phyloP scores from a whole-genome alignment of 2,329 filamentous ascomycete genomes.

The Aureobasidium sp. region DNA sequence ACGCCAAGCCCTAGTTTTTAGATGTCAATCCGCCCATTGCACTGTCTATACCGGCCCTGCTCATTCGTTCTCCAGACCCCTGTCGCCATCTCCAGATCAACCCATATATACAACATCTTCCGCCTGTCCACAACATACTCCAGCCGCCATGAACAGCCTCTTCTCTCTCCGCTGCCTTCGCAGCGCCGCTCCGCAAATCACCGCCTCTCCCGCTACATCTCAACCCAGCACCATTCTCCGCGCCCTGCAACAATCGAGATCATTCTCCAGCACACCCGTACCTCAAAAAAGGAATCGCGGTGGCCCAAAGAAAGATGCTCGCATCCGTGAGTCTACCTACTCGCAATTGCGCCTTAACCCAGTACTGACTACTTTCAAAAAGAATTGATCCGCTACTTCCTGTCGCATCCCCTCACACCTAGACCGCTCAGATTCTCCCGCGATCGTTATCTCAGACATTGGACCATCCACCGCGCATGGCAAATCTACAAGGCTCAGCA shows the following conservation, averaged over 20 bases:
- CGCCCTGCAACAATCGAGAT: constrained; percentile 17
- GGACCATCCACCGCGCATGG: constrained; percentile 98
- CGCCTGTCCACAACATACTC: too few species aligned
- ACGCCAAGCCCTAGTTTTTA: background rate
- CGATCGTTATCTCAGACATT: constrained; percentile 82
- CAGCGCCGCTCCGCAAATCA: background rate
- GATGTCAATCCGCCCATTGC: background rate
- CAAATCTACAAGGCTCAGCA: constrained; percentile 66
- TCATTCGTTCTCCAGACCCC: background rate
- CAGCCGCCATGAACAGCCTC: constrained; percentile 30
- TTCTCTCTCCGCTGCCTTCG: constrained; percentile 28
- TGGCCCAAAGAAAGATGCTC: constrained; percentile 26
- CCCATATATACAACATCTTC: background rate
- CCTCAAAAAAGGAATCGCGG: constrained; percentile 30
- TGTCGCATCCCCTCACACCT: constrained; percentile 59
- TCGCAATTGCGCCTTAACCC: background rate
- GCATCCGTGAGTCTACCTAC: constrained; percentile 21
- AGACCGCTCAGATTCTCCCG: constrained; percentile 82
- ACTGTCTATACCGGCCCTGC: background rate
- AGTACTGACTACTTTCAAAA: background rate
- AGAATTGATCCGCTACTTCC: constrained; percentile 62
- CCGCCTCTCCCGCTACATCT: background rate
- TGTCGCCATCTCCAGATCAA: background rate
- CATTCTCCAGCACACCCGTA: constrained; percentile 26
- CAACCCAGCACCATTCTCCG: constrained; percentile 4